These are phyloP conservation scores for Syzygium malaccense DNA, from an alignment of 441 rosid genomes.

Conservation along the genomic window DNA sequence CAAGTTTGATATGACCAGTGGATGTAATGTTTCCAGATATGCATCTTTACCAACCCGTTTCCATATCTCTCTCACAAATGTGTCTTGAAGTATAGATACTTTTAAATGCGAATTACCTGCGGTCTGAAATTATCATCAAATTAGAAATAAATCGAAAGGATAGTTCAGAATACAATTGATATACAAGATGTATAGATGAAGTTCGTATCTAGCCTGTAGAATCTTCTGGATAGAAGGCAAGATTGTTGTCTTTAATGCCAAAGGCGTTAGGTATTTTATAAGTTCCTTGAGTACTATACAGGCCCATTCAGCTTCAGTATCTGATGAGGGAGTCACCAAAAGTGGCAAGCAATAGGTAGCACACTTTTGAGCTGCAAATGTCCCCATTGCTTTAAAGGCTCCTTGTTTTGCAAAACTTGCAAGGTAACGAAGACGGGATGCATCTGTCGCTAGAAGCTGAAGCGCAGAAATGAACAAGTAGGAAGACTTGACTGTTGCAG, in stretches of 20 bases:
- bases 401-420: slow-evolving; percentile 88
- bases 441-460: slow-evolving; percentile 67
- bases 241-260: slow-evolving; percentile 60
- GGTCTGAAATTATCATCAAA: slow-evolving; percentile 42
- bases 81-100: slow-evolving; percentile 90
- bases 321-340: slow-evolving; percentile 45
- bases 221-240: slow-evolving; percentile 86
- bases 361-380: slow-evolving; percentile 83
- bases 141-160: neutral
- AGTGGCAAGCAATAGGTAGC: slow-evolving; percentile 75
- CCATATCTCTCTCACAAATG: slow-evolving; percentile 90
- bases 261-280: slow-evolving; percentile 58
- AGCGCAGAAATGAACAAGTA: slow-evolving; percentile 85
- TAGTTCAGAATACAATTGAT: neutral
- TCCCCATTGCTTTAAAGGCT: slow-evolving; percentile 78
- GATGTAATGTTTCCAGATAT: slow-evolving; percentile 75
- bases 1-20: slow-evolving; percentile 77
- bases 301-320: slow-evolving; percentile 80
- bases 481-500: slow-evolving; percentile 68
- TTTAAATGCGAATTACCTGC: slow-evolving; percentile 91
- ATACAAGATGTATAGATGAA: slow-evolving; percentile 5
- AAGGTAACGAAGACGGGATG: slow-evolving; percentile 66
- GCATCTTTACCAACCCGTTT: slow-evolving; percentile 65
- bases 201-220: slow-evolving; percentile 60
- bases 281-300: slow-evolving; percentile 70